Evolutionary conservation across 441 rosid species (phyloP), one percentile per base, ranked within the genome.

Genomic region (Breynia disticha): DNA sequence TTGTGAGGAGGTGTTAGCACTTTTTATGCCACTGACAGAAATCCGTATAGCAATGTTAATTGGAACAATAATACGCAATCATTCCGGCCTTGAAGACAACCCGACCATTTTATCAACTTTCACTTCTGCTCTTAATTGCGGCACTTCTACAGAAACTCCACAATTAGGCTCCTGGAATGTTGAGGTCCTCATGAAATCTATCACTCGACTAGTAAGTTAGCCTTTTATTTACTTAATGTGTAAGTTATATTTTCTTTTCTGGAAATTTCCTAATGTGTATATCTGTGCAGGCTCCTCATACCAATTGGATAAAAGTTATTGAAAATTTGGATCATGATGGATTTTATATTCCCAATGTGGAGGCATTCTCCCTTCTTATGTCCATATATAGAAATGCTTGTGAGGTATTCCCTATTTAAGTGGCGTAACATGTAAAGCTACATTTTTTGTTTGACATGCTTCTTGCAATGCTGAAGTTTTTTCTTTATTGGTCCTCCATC

Each of bases 291-390:
- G 97, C 95, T 66, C 97, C 97, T 57, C 76, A 65, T 68, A 87
- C 78, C 67, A 75, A 78, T 74, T 94, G 96, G 99, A 65, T 69
- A 50, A 67, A 67, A 60, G 97, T 89, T 55, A 66, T 87, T 62
- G 96, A 89, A 66, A 77, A 77, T 59, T 77, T 94, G 57, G 99
- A 94, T 76, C 76, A 94, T 50, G 96, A 85, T 53, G 97, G 95
- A 42, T 94, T 94, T 72, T 75, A 70, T 67, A 69, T 89, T 70
- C 96, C 97, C 49, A 76, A 72, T 50, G 93, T 83, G 72, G 96
- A 88, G 46, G 90, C 95, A n/a, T 87, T 94, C 70, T 67, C 82
- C 41, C 78, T 94, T 63, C 77, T 94, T 51, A 89, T 87, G 90
- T 80, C 87, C 60, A 60, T 80, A 21, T 94, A 84, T 69, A 78